A percentile compares a stretch with the other conserved stretches of the same genome.
phyloP scores from a whole-genome alignment of 108 stramenopile genomes.

The Fragilariopsis cylindrus region DNA sequence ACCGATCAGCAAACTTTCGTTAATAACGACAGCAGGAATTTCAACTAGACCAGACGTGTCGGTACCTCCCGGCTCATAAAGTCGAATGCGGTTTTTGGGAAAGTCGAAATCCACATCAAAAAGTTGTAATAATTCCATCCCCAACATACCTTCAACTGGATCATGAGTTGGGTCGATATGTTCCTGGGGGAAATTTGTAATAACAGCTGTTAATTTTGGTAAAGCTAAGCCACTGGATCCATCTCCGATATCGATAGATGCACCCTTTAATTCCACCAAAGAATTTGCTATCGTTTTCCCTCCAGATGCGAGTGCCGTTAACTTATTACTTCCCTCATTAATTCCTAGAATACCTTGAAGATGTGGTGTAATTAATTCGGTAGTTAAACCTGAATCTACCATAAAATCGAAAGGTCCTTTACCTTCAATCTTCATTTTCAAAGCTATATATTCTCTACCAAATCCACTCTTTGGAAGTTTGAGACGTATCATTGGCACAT shows the following conservation, averaged over 20 bases:
- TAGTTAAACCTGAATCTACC: constrained; percentile 77
- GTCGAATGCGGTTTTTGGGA: constrained; percentile 53
- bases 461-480: constrained; percentile 54
- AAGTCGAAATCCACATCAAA: constrained; percentile 86
- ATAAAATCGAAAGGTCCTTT: constrained; percentile 81
- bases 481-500: constrained; percentile 58
- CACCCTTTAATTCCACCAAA: constrained; percentile 55
- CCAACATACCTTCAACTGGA: constrained; percentile 84
- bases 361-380: constrained; percentile 81
- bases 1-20: constrained; percentile 71
- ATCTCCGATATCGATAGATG: constrained; percentile 54
- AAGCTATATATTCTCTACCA: constrained; percentile 72
- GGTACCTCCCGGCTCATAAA: constrained; percentile 62
- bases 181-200: constrained; percentile 81
- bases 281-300: constrained; percentile 26
- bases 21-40: constrained; percentile 68
- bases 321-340: constrained; percentile 18
- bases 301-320: constrained; percentile 60
- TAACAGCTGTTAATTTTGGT: constrained; percentile 63
- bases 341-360: constrained; percentile 50
- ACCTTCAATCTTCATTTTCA: constrained; percentile 58
- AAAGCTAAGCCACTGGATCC: constrained; percentile 33
- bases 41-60: constrained; percentile 44
- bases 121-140: constrained; percentile 68
- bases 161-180: constrained; percentile 78